Base-by-base conservation (phyloP, 768 basidiomycete genomes). In the Cubamyces sp. region DNA sequence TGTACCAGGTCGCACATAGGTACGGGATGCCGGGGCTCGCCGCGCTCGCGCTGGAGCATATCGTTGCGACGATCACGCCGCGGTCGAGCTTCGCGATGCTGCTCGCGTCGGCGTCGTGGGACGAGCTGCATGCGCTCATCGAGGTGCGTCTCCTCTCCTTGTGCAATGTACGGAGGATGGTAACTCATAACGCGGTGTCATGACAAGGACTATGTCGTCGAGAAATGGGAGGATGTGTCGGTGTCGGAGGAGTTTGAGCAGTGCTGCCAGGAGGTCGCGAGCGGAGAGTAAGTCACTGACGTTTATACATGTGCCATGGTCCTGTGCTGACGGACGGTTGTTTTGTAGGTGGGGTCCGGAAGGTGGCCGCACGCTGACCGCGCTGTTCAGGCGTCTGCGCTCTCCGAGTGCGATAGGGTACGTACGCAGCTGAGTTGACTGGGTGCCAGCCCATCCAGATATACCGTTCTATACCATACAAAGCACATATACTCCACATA, bases 1-100 rank as follows among this genome's bases (percentile, higher is more conserved):
- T 92, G 66, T 93, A 90, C 74, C 87, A 88, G 65, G 80, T 91
- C 12, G 87, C 90, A 3, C 89, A 93, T 75, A 81, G 89, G 54
- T 93, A 92, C 73, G 76, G 76, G 2, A 85, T 93, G 78, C 83
- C 84, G 3, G 82, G 79, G 8, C 79, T 93, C 23, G 84, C 84
- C n/a, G 69, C 77, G 21, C 79, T 91, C 23, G 88, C 90, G 7
- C 72, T 89, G 59, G 87, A 89, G 54, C 89, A 91, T 72, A 86
- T 91, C 69, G 81, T 92, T 79, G 77, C 80, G 6, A 87, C 84
- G 7, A 79, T 93, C 40, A 86, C 85, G 3, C 85, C 87, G 3
- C 79, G 82, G 64, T 81, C 83, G 4, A 84, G 87, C 66, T 90
- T 91, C 73, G 83, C 86, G 0, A 74, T 90, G 37, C 75, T 92